Percentiles rank a stretch among this genome's conserved stretches.
phyloP scores from a whole-genome alignment of 495 filamentous ascomycete species.

The Daldinia loculata region DNA sequence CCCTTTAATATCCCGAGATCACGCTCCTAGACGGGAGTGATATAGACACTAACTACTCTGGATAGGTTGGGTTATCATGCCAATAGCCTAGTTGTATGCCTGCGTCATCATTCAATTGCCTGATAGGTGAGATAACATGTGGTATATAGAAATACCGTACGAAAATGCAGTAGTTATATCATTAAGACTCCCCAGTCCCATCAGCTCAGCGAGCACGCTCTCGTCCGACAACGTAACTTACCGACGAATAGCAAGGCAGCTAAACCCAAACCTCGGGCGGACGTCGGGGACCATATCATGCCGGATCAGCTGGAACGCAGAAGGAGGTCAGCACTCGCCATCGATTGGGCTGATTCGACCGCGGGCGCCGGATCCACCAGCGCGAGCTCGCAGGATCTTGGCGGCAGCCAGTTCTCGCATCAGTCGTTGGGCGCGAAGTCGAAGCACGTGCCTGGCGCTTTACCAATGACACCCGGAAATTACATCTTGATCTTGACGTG shows the following conservation, averaged over 20 bases:
- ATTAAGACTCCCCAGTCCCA: background rate
- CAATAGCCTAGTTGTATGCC: background rate
- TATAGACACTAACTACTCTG: background rate
- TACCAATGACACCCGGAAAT: constrained; percentile 27
- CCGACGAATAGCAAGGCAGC: constrained; percentile 10
- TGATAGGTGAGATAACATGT: background rate
- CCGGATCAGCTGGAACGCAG: constrained; percentile 26
- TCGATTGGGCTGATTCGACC: constrained; percentile 14
- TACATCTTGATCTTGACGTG: constrained; percentile 10
- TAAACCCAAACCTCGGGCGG: constrained; percentile 3
- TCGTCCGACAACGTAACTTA: constrained; percentile 3
- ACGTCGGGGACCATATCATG: constrained; percentile 2
- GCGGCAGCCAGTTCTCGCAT: constrained; percentile 17
- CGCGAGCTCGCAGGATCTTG: constrained; percentile 13
- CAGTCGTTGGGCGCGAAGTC: constrained; percentile 9
- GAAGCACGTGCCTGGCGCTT: constrained; percentile 29
- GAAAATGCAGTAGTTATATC: background rate
- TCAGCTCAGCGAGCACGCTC: background rate
- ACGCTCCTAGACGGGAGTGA: background rate
- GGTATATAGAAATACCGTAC: background rate
- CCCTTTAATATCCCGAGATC: background rate
- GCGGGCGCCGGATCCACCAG: background rate
- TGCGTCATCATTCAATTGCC: background rate
- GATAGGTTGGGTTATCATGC: background rate
- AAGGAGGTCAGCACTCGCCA: constrained; percentile 3